Evolutionary conservation across 2,329 filamentous ascomycete species (phyloP), one percentile per base, ranked within the genome.

Genomic region (Laburnicola sp.): DNA sequence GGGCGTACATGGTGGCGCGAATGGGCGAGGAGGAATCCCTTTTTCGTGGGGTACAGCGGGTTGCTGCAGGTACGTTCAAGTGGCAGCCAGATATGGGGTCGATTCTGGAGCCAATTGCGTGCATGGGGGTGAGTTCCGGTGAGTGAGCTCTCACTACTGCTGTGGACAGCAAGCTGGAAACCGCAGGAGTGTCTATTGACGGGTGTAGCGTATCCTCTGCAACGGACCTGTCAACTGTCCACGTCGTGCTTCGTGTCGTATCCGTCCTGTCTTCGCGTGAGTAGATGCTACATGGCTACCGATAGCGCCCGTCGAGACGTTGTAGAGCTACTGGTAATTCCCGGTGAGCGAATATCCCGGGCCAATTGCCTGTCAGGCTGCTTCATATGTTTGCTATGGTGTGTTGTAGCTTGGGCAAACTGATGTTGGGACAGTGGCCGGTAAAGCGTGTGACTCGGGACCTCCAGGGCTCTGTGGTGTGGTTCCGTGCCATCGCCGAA

Each of bases 141-240:
- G 34, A 50, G 41, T 32, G 41, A 38, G n/a, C n/a, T 41, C 32
- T 45, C 44, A 51, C 51, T 56, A 52, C 34, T 55, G 45, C 38
- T 38, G 52, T 59, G 52, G 39, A 44, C 25, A 50, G 41, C 37
- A 32, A 35, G 26, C 51, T 23, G 27, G 7, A 10, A 34, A 27
- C 48, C 47, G 47, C 46, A 50, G 16, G 6, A 21, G 41, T 39
- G 38, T 52, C 41, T 34, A 46, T 45, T 39, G 48, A 47, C 51
- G 38, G 40, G 41, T 56, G 43, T 49, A 42, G n/a, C 42, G n/a
- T 38, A 5, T 9, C 26, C 4, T 26, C 50, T 56, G 47, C 40
- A 21, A 59, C 48, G 39, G 11, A 48, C 56, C 58, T 62, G 58
- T 62, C 56, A 61, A 58, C 40, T 65, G 60, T 60, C 53, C 64